Percentiles rank a stretch among this genome's conserved stretches.
phyloP scores from a whole-genome alignment of 139 green algal species.

The Haematococcus lacustris region DNA sequence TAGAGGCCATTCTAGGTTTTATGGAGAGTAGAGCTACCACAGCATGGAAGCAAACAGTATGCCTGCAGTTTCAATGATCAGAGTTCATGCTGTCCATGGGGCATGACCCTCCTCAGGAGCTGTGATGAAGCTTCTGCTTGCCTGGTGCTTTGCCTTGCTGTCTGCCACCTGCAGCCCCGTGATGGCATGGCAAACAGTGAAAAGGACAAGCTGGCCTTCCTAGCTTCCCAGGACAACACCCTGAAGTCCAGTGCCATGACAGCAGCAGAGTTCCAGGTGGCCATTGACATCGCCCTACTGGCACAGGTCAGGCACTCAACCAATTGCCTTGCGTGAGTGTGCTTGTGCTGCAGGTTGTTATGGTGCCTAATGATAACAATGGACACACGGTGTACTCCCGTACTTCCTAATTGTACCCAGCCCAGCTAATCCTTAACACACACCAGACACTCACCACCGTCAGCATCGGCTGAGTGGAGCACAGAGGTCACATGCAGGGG shows the following conservation, averaged over 20 bases:
- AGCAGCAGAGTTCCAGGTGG: constrained; percentile 70
- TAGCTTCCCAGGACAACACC: constrained; percentile 50
- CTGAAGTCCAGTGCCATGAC: constrained; percentile 45
- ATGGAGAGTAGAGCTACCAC: no score
- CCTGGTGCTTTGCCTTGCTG: not conserved
- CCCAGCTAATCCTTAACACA: no score
- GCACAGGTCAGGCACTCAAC: constrained; percentile 9
- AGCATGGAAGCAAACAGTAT: no score
- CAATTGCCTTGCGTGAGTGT: not conserved
- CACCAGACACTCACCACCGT: no score
- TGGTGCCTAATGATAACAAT: not conserved
- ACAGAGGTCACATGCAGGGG: not conserved
- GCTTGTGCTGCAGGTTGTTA: not conserved
- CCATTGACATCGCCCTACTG: constrained; percentile 71
- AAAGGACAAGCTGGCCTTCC: constrained; percentile 50
- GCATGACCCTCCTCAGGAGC: not conserved
- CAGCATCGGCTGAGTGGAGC: not conserved
- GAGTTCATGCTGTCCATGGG: no score
- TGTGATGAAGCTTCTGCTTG: not conserved
- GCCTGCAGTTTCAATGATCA: no score
- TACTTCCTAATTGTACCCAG: not conserved
- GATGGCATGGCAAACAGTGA: constrained; percentile 23
- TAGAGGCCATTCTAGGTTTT: no score
- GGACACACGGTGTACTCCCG: not conserved
- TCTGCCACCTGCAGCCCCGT: not conserved